Conservation (phyloP, 345 rosid genomes). For the Zanthoxylum bungeanum region DNA sequence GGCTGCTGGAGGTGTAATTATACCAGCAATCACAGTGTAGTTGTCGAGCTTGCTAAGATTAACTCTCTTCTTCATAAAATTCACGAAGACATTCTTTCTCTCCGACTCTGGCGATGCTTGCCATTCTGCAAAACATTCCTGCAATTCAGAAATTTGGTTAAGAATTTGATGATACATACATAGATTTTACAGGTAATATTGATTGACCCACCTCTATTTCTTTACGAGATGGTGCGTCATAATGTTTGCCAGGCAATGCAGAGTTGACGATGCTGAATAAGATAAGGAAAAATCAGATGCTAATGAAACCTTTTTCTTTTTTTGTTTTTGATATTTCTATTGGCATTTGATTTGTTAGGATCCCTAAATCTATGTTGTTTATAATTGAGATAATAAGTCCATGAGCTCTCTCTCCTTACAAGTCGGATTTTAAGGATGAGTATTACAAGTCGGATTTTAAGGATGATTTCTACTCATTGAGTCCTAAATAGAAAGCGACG, state of each 20-base stretch:
- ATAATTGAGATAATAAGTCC: too few relatives aligned
- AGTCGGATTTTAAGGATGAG: too few relatives aligned
- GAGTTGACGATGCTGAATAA: constrained; percentile 67
- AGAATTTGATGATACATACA: not conserved
- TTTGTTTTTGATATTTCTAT: not conserved
- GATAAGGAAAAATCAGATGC: not conserved
- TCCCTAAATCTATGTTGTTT: too few relatives aligned
- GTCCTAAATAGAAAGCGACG: too few relatives aligned
- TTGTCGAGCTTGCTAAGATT: constrained; percentile 57
- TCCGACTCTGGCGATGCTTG: constrained; percentile 13
- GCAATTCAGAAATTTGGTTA: not conserved
- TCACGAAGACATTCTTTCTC: constrained; percentile 37
- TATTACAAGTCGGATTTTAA: too few relatives aligned
- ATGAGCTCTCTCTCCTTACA: too few relatives aligned
- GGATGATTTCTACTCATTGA: too few relatives aligned
- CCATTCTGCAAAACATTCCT: constrained; percentile 51
- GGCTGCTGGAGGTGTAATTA: constrained; percentile 74
- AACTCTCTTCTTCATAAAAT: constrained; percentile 41
- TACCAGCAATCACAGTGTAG: constrained; percentile 51
- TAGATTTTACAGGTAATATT: not conserved
- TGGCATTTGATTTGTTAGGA: not conserved
- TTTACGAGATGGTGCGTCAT: constrained; percentile 52
- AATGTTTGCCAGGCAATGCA: constrained; percentile 86
- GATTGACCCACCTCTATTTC: constrained; percentile 63
- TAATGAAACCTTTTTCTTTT: too few relatives aligned